These are phyloP conservation scores for Voacanga thouarsii DNA, from an alignment of 257 asterid species.

Conservation along the genomic window DNA sequence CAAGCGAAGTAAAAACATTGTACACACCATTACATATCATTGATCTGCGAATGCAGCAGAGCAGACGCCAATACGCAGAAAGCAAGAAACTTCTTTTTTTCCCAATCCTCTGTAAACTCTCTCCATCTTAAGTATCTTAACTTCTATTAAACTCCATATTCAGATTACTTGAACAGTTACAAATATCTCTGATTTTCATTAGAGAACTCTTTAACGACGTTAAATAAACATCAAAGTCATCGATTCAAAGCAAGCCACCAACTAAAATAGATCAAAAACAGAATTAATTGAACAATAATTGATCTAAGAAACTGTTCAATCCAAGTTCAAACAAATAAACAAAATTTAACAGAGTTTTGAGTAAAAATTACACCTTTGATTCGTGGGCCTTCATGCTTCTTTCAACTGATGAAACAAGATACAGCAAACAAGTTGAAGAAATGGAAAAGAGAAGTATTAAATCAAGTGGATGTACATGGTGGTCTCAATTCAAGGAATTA, in stretches of 20 bases:
- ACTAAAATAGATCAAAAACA: not conserved
- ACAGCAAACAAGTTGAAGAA: not conserved
- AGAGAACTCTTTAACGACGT: not conserved
- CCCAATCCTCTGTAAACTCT: not conserved
- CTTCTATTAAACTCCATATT: not conserved
- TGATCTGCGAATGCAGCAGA: not conserved
- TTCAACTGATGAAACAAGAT: not conserved
- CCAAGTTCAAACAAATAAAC: not conserved
- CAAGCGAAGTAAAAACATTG: not conserved
- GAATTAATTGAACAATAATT: not conserved
- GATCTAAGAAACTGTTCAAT: not conserved
- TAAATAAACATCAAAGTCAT: not conserved
- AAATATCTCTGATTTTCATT: not conserved
- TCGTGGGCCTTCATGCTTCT: conserved; percentile 1
- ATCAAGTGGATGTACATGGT: not conserved
- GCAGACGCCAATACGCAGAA: not conserved
- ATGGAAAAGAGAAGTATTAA: not conserved
- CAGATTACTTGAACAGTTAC: not conserved
- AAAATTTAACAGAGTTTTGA: not conserved
- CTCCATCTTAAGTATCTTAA: not conserved
- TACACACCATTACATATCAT: not conserved
- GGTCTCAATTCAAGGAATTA: not conserved
- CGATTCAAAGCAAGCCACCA: not conserved
- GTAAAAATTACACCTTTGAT: not conserved
- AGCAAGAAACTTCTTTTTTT: not conserved